Percentiles rank a stretch among this genome's conserved stretches.
These are phyloP conservation scores for Ochetophila trinervis DNA, from an alignment of 306 rosid genomes.

Conservation along the genomic window DNA sequence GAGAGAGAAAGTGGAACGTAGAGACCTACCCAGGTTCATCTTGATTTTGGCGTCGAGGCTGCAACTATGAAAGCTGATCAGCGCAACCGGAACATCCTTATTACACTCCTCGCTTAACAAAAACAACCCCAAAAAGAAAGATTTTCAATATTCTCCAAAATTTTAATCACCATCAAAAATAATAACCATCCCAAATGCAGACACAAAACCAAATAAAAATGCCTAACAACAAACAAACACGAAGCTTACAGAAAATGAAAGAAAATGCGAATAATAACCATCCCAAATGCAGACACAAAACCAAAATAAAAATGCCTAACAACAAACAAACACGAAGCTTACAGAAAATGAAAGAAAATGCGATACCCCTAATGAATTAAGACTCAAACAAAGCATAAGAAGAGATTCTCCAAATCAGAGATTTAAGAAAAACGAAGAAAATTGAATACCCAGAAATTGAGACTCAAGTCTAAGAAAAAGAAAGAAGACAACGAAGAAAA, in stretches of 20 bases:
- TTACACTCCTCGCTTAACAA: constrained; percentile 66
- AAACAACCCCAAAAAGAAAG: neutral
- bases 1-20: neutral
- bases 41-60: constrained; percentile 83
- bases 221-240: too few species aligned
- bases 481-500: neutral
- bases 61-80: constrained; percentile 76
- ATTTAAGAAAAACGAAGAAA: neutral
- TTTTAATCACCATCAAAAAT: neutral
- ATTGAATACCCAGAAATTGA: neutral
- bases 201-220: neutral
- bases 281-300: too few species aligned
- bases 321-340: too few species aligned
- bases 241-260: too few species aligned
- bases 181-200: neutral
- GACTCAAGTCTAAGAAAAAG: neutral
- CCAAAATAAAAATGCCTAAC: neutral
- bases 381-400: neutral
- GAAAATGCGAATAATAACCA: neutral
- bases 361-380: too few species aligned
- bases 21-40: constrained; percentile 52
- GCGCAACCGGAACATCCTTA: constrained; percentile 70
- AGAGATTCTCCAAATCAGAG: neutral
- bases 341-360: too few species aligned
- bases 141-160: neutral